Evolutionary conservation across 768 basidiomycete genomes (phyloP), one percentile per base, ranked within the genome.

Genomic region (Fistulinella prunicolor): DNA sequence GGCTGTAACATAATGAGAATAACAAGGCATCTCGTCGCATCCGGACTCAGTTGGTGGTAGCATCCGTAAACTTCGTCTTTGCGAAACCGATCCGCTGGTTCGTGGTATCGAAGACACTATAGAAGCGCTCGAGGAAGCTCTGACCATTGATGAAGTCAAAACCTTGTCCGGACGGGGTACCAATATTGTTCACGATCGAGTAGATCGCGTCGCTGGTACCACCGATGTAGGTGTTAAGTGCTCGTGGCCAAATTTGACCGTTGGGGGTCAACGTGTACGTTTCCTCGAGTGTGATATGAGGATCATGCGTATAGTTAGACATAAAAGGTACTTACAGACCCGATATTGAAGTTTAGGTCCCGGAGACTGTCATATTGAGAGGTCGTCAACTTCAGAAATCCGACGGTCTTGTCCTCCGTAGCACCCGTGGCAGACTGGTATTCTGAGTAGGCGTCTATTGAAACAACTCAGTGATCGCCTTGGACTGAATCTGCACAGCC

Each of bases 51-150:
- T 49, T 44, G 9, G 32, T 20, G 17, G 19, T 8, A 2, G 43
- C 20, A 23, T 42, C 21, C 6, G 75, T 77, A 54, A 70, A 66
- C 1, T 46, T 9, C 1, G 72, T 74, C 29, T 50, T 67, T 3
- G 74, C 75, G 23, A 77, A 60, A 13, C 74, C 75, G 22, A 76
- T 58, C 5, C 55, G 67, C 22, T 47, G 52, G 55, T 73, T 74
- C 9, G 51, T 57, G 24, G 69, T 66, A 50, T 75, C 73, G 54
- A 57, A 76, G 22, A 75, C 67, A 47, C 64, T 62, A 50, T 74
- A 75, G 62, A 63, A 75, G 24, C 74, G 68, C 57, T 76, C 68
- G 6, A 62, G 41, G 26, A 53, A 49, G 21, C 48, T 26, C 16
- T 56, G 16, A 60, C 10, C 62, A 14, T 61, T 44, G 37, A 62